These are phyloP conservation scores for Alternaria dauci DNA, from an alignment of 2,329 filamentous ascomycete species.

Conservation along the genomic window DNA sequence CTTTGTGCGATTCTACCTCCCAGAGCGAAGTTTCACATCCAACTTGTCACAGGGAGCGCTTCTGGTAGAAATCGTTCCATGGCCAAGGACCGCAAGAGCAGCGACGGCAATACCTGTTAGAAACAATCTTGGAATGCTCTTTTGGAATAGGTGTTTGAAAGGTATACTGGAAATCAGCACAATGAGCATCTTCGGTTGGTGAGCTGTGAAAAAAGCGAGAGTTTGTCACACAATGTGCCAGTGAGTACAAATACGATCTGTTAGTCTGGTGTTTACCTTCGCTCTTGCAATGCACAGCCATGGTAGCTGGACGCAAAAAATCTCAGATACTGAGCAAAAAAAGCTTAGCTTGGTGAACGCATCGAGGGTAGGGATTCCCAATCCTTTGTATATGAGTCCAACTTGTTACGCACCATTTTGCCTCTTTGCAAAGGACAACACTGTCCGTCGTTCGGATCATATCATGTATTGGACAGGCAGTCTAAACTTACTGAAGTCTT, in stretches of 20 bases:
- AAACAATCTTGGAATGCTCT: too few relatives aligned
- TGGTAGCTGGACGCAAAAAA: neutral
- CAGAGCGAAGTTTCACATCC: too few relatives aligned
- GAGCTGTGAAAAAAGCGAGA: neutral
- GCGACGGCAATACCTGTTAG: too few relatives aligned
- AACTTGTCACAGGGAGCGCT: too few relatives aligned
- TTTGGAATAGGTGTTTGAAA: too few relatives aligned
- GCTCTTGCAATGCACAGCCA: neutral
- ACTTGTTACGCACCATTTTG: neutral
- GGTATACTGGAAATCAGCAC: too few relatives aligned
- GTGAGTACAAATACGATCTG: neutral
- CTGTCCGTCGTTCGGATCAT: neutral
- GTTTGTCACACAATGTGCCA: neutral
- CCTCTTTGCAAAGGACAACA: neutral
- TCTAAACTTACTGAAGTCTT: neutral
- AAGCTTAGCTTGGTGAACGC: neutral
- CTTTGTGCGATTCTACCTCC: too few relatives aligned
- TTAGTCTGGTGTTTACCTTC: neutral
- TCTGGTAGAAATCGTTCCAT: too few relatives aligned
- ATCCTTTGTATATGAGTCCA: neutral
- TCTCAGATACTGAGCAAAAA: neutral
- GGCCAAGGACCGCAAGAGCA: too few relatives aligned
- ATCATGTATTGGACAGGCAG: neutral
- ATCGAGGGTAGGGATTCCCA: neutral
- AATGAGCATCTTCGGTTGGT: too few relatives aligned